phyloP scores from a whole-genome alignment of 768 basidiomycete genomes.

The Trichaptum fuscoviolaceum region DNA sequence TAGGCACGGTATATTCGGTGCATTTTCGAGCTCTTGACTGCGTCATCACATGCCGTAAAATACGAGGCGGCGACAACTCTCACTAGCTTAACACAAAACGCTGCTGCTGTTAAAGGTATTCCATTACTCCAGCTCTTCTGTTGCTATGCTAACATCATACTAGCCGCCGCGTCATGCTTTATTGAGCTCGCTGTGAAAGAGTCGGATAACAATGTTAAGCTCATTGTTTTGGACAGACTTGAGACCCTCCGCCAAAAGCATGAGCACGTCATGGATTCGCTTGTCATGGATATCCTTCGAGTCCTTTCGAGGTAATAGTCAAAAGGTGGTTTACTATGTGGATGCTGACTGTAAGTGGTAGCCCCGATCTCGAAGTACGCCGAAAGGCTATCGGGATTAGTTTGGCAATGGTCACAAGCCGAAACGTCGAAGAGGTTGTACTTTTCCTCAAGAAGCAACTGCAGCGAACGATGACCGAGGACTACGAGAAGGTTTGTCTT shows the following conservation, averaged over 20 bases:
- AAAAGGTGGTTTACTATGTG: not conserved
- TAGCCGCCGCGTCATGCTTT: slow-evolving; percentile 85
- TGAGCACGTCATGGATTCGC: slow-evolving; percentile 80
- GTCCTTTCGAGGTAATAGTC: slow-evolving; percentile 65
- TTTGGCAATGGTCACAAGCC: slow-evolving; percentile 85
- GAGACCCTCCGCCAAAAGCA: slow-evolving; percentile 79
- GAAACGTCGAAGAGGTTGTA: slow-evolving; percentile 96
- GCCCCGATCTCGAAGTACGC: slow-evolving; percentile 94
- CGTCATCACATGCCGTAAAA: slow-evolving; percentile 88
- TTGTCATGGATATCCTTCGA: slow-evolving; percentile 95
- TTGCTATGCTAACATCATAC: not conserved
- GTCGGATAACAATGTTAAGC: slow-evolving; percentile 98
- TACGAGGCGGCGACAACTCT: slow-evolving; percentile 96
- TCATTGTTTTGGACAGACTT: slow-evolving; percentile 92
- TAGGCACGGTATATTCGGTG: slow-evolving; percentile 91
- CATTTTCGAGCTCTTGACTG: slow-evolving; percentile 89
- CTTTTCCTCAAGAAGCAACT: slow-evolving; percentile 96
- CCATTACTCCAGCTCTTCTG: not conserved
- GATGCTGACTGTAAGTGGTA: slow-evolving; percentile 23
- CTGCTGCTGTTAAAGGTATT: slow-evolving; percentile 90
- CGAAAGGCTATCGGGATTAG: slow-evolving; percentile 88
- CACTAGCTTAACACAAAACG: slow-evolving; percentile 90
- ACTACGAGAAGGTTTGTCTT: slow-evolving; percentile 77
- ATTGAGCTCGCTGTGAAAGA: slow-evolving; percentile 91
- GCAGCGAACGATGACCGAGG: slow-evolving; percentile 85